A percentile compares a stretch with the other conserved stretches of the same genome.
phyloP scores from a whole-genome alignment of 2,329 filamentous ascomycete genomes.

The Pseudogymnoascus sp. region DNA sequence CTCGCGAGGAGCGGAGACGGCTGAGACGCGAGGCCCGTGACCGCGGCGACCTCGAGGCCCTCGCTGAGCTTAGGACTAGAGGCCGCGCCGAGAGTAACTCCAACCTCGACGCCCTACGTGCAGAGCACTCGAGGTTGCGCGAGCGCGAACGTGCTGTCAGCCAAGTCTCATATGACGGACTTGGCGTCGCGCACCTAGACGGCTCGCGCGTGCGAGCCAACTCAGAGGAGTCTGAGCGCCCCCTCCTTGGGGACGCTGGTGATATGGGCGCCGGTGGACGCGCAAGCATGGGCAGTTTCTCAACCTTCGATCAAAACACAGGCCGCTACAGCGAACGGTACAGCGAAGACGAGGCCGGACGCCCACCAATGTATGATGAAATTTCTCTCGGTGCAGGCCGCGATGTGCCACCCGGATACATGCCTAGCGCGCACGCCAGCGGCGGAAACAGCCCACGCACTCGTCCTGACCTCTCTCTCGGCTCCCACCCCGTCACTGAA shows the following conservation, averaged over 20 bases:
- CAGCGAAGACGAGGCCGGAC: neutral
- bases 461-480: neutral
- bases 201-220: constrained; percentile 67
- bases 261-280: neutral
- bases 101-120: constrained; percentile 51
- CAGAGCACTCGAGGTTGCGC: constrained; percentile 47
- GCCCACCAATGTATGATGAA: neutral
- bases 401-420: neutral
- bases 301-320: neutral
- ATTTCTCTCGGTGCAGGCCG: neutral
- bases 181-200: constrained; percentile 70
- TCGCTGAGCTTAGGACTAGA: constrained; percentile 52
- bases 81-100: constrained; percentile 44
- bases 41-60: constrained; percentile 59
- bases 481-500: neutral
- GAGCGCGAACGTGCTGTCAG: constrained; percentile 61
- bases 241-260: constrained; percentile 61
- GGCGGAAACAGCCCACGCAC: neutral
- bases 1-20: constrained; percentile 68
- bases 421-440: neutral
- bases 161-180: constrained; percentile 66
- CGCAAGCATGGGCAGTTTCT: neutral
- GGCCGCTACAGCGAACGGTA: neutral
- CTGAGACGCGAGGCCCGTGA: constrained; percentile 64
- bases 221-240: constrained; percentile 63